Percentiles rank a stretch among this genome's conserved stretches.
Conservation (phyloP, 2,329 filamentous ascomycete genomes). For the Emmonsiellopsis sp. region DNA sequence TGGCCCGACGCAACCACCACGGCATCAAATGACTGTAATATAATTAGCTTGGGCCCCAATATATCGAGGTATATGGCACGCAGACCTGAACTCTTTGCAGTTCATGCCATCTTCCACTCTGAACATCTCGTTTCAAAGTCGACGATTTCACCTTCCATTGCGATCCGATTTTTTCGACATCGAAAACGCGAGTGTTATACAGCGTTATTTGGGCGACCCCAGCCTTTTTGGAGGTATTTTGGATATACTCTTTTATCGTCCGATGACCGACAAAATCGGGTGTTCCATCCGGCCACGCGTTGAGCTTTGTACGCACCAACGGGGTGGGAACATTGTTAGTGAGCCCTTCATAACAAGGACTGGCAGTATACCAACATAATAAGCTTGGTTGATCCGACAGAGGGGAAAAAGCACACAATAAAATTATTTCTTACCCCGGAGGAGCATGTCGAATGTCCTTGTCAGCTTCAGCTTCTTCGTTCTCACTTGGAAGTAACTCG, state of each 20-base stretch:
- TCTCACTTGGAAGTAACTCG: constrained; percentile 16
- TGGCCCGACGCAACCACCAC: constrained; percentile 48
- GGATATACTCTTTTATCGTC: constrained; percentile 52
- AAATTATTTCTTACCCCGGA: constrained; percentile 33
- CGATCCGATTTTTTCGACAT: constrained; percentile 36
- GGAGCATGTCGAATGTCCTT: constrained; percentile 36
- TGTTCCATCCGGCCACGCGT: constrained; percentile 51
- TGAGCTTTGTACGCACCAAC: constrained; percentile 41
- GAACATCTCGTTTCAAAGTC: constrained; percentile 25
- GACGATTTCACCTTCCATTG: constrained; percentile 47
- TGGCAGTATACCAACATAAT: constrained; percentile 13
- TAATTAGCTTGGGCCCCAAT: constrained; percentile 8
- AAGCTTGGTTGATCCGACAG: background rate
- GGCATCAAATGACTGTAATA: constrained; percentile 37
- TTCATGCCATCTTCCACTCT: constrained; percentile 2
- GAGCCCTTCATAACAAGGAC: constrained; percentile 45
- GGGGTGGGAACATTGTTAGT: constrained; percentile 47
- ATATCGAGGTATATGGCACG: background rate
- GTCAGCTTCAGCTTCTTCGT: constrained; percentile 10
- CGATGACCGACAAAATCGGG: constrained; percentile 51
- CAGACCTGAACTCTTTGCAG: background rate
- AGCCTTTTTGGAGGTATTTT: constrained; percentile 45
- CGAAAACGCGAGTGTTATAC: constrained; percentile 53
- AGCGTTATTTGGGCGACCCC: constrained; percentile 43
- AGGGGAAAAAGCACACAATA: no score